Evolutionary conservation across 2,329 filamentous ascomycete genomes (phyloP).

Genomic region (Falciphora oryzae): DNA sequence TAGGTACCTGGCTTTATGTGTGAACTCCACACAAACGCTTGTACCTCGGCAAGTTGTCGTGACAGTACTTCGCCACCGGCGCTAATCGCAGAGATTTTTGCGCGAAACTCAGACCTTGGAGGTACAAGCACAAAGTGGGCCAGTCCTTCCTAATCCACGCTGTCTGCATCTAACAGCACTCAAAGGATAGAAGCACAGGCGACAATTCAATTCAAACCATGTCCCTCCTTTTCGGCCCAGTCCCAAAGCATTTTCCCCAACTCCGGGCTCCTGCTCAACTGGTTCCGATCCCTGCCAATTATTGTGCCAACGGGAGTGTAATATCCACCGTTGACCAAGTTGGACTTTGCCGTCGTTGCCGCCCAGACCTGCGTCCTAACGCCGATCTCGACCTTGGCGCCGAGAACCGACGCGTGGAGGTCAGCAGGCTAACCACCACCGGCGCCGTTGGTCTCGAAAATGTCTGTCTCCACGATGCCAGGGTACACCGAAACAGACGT

Average conservation of each 20-base stretch:
- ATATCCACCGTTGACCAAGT: conserved; percentile 26
- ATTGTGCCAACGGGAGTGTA: conserved; percentile 28
- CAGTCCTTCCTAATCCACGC: too few relatives aligned
- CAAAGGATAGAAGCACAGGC: too few relatives aligned
- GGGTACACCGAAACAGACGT: conserved; percentile 5
- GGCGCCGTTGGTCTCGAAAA: conserved; percentile 18
- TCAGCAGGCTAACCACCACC: conserved; percentile 3
- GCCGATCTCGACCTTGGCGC: conserved; percentile 22
- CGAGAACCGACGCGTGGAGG: background rate
- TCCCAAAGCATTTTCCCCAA: conserved; percentile 31
- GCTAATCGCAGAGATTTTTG: too few relatives aligned
- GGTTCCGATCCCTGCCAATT: conserved; percentile 17
- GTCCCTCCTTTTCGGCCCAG: conserved; percentile 26
- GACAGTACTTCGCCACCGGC: too few relatives aligned
- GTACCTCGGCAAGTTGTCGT: too few relatives aligned
- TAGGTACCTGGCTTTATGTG: too few relatives aligned
- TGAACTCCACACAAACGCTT: too few relatives aligned
- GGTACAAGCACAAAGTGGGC: too few relatives aligned
- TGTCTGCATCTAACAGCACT: too few relatives aligned
- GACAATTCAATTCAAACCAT: background rate
- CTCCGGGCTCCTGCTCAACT: conserved; percentile 18
- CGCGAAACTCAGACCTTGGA: too few relatives aligned
- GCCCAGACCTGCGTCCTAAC: conserved; percentile 39
- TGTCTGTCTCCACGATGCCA: conserved; percentile 7
- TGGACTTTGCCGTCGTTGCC: conserved; percentile 21